Conservation (phyloP, 306 rosid genomes). For the Rubus parviflorus region DNA sequence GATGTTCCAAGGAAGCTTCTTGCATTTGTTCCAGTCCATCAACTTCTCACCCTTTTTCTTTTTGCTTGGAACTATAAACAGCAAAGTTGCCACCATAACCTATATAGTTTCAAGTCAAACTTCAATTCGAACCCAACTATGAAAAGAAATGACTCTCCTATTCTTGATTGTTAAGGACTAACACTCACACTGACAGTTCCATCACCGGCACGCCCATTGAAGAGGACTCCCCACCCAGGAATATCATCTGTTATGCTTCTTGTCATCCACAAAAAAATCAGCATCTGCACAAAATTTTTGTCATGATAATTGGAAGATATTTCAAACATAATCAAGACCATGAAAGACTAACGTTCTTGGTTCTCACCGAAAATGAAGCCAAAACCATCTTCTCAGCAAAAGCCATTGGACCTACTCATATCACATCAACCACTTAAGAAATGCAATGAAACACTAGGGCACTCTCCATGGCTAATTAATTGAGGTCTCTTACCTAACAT, state of each 20-base stretch:
- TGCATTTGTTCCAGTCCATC: conserved; percentile 92
- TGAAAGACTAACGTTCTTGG: background rate
- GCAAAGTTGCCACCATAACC: conserved; percentile 71
- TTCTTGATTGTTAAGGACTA: background rate
- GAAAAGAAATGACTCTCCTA: background rate
- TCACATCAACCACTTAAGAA: background rate
- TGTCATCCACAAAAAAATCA: conserved; percentile 86
- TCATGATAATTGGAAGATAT: background rate
- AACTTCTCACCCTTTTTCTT: conserved; percentile 68
- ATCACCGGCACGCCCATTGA: conserved; percentile 78
- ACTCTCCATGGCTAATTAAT: background rate
- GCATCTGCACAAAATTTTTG: conserved; percentile 36
- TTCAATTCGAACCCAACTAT: background rate
- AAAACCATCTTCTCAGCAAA: conserved; percentile 89
- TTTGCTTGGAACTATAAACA: conserved; percentile 84
- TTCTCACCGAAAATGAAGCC: conserved; percentile 53
- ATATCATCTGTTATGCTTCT: conserved; percentile 77
- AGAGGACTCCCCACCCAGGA: conserved; percentile 92
- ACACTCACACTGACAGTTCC: conserved; percentile 80
- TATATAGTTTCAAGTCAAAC: conserved; percentile 8
- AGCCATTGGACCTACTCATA: conserved; percentile 66
- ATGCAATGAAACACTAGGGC: background rate
- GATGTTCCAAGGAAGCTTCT: conserved; percentile 81
- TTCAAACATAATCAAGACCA: background rate
- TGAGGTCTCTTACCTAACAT: conserved; percentile 50